These are phyloP conservation scores for Pythium dissotocum DNA, from an alignment of 352 stramenopile species.

Conservation along the genomic window DNA sequence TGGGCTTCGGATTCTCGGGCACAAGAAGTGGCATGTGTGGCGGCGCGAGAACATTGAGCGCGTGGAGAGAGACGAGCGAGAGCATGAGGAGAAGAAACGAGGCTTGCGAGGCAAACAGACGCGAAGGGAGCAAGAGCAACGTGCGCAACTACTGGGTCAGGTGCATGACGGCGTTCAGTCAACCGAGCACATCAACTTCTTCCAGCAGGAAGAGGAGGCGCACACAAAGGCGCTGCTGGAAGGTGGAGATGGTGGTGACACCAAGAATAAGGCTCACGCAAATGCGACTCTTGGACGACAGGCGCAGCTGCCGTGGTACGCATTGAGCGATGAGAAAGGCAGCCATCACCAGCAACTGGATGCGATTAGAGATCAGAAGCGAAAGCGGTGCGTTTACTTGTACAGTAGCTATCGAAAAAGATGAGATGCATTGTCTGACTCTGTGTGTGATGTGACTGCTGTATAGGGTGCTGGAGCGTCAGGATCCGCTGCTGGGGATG, in stretches of 20 bases:
- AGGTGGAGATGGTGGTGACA: neutral
- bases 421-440: neutral
- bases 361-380: slow-evolving; percentile 6
- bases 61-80: slow-evolving; percentile 62
- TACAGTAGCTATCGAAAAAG: neutral
- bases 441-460: neutral
- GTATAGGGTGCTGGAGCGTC: slow-evolving; percentile 15
- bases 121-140: slow-evolving; percentile 26
- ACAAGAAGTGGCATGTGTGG: slow-evolving; percentile 89
- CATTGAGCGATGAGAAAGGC: neutral
- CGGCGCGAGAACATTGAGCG: slow-evolving; percentile 82
- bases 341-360: neutral
- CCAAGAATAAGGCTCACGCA: neutral
- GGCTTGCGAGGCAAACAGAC: slow-evolving; percentile 22
- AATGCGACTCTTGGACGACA: slow-evolving; percentile 24
- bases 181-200: slow-evolving; percentile 30
- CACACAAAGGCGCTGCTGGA: slow-evolving; percentile 28
- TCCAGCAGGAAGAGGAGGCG: slow-evolving; percentile 27
- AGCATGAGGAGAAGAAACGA: slow-evolving; percentile 42
- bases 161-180: neutral
- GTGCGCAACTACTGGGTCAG: slow-evolving; percentile 17
- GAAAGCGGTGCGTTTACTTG: slow-evolving; percentile 12
- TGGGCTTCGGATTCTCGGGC: slow-evolving; percentile 33
- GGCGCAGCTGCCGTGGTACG: slow-evolving; percentile 29
- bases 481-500: slow-evolving; percentile 22